A percentile compares a stretch with the other conserved stretches of the same genome.
Evolutionary conservation across 352 stramenopile species (phyloP).

Genomic region (Pilasporangium apinafurcum): DNA sequence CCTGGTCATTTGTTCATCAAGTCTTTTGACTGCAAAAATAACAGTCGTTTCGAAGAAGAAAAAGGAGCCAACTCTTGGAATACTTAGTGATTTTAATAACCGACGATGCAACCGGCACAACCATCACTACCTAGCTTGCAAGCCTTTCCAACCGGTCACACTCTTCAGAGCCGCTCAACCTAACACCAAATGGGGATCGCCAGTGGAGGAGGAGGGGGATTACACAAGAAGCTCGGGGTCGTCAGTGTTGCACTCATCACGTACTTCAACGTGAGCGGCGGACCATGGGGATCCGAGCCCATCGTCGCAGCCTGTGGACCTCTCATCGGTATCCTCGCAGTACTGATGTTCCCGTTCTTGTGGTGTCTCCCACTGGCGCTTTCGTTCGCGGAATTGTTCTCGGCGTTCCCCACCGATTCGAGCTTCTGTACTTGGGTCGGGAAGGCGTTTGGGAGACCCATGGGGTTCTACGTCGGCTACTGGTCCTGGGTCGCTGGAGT

Average conservation of each 20-base stretch:
- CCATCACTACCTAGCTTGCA: too few relatives aligned
- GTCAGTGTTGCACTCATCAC: constrained; percentile 75
- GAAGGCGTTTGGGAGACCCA: constrained; percentile 59
- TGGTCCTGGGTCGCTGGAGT: constrained; percentile 79
- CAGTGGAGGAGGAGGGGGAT: too few relatives aligned
- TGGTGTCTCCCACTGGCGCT: constrained; percentile 65
- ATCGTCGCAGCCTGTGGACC: constrained; percentile 86
- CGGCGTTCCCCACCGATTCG: constrained; percentile 54
- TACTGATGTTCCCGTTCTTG: constrained; percentile 60
- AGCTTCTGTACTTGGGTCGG: constrained; percentile 78
- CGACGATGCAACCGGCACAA: too few relatives aligned
- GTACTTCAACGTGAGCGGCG: constrained; percentile 89
- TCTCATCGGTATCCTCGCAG: constrained; percentile 49
- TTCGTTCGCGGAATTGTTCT: constrained; percentile 69
- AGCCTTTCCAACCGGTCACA: too few relatives aligned
- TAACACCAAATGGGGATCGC: too few relatives aligned
- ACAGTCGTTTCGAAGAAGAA: too few relatives aligned
- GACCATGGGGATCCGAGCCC: constrained; percentile 93
- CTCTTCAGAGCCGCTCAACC: too few relatives aligned
- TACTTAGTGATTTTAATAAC: too few relatives aligned
- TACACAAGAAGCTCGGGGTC: constrained; percentile 59
- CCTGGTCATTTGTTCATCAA: too few relatives aligned
- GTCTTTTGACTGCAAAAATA: too few relatives aligned
- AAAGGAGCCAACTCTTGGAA: too few relatives aligned
- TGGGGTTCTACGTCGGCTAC: constrained; percentile 81